Evolutionary conservation across 768 basidiomycete species (phyloP), one percentile per base, ranked within the genome.

Genomic region (Daedaleopsis nitida): DNA sequence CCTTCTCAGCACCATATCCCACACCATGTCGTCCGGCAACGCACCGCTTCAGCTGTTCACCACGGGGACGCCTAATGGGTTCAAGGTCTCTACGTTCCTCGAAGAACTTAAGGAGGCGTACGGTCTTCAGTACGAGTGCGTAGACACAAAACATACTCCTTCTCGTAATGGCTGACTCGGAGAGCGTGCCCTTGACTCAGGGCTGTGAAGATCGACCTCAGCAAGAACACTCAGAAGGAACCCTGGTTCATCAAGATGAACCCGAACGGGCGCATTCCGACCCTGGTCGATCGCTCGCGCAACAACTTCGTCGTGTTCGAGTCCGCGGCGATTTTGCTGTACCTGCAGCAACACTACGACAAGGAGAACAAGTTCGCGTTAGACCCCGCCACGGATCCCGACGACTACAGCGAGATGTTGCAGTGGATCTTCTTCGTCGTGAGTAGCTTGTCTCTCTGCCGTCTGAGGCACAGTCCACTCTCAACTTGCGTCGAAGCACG

Each of bases 391-490:
- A 77, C 69, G n/a, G 75, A 83, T 3, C 80, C 85, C 5, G 79
- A 89, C 48, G 79, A 86, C 37, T 85, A 87, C 67, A 88, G 85
- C 68, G 86, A 89, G 74, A 80, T 85, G 76, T 68, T 92, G 24
- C 92, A 92, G 69, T 96, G 92, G 94, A 85, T 94, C 54, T 92
- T 94, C 78, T 95, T 94, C 65, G 82, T 86, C 13, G 88, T 88
- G 62, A 58, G 82, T 67, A 1, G 11, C 24, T 5, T 6, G 11
- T 0, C 23, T 13, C 39, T 16, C 52, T 21, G 21, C 5, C 27
- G 37, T 3, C 4, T n/a, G 5, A 8, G 14, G 7, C 17, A 5
- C 10, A 42, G 10, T 13, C 39, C 39, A 2, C 10, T 57, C 53
- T 39, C 49, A 12, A 27, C 14, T 12, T 39, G 42, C 24, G 39